phyloP scores from a whole-genome alignment of 2,329 filamentous ascomycete genomes.

The Cladosporium phlei region DNA sequence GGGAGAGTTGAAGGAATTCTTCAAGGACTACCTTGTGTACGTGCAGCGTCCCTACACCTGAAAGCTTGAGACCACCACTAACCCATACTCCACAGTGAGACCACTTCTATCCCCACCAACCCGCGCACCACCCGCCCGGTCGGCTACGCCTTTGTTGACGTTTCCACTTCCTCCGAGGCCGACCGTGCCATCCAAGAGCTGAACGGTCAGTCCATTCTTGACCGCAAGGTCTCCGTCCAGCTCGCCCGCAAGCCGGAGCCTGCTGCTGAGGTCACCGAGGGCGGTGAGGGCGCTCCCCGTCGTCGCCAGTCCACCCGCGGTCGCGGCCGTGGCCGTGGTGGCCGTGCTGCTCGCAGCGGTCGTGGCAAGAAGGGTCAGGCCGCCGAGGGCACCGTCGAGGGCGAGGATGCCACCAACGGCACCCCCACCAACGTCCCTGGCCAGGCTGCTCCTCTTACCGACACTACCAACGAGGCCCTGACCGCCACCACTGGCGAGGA shows the following conservation, averaged over 20 bases:
- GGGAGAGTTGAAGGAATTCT: constrained; percentile 99
- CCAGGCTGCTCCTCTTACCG: constrained; percentile 47
- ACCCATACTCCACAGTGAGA: constrained; percentile 62
- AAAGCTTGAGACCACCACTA: too few relatives aligned
- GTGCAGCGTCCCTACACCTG: too few relatives aligned
- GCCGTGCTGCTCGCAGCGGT: constrained; percentile 58
- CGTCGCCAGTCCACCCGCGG: constrained; percentile 54
- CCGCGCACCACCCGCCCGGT: constrained; percentile 97
- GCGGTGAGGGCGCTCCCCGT: constrained; percentile 62
- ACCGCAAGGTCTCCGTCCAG: constrained; percentile 98
- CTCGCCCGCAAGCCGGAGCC: constrained; percentile 95
- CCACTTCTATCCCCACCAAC: constrained; percentile 98
- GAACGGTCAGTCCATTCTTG: constrained; percentile 94
- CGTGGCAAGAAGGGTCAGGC: constrained; percentile 55
- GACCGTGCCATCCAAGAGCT: constrained; percentile 93
- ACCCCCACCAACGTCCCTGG: constrained; percentile 49
- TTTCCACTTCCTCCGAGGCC: constrained; percentile 89
- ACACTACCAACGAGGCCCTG: constrained; percentile 51
- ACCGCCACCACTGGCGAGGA: constrained; percentile 50
- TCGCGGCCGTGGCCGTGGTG: constrained; percentile 58
- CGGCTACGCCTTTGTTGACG: constrained; percentile 97
- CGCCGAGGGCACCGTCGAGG: constrained; percentile 34
- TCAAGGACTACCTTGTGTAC: constrained; percentile 99
- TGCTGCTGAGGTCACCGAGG: constrained; percentile 66
- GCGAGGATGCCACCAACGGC: constrained; percentile 43